Evolutionary conservation across 805 yeast species (phyloP), one percentile per base, ranked within the genome.

Genomic region (Candida endomychidarum): DNA sequence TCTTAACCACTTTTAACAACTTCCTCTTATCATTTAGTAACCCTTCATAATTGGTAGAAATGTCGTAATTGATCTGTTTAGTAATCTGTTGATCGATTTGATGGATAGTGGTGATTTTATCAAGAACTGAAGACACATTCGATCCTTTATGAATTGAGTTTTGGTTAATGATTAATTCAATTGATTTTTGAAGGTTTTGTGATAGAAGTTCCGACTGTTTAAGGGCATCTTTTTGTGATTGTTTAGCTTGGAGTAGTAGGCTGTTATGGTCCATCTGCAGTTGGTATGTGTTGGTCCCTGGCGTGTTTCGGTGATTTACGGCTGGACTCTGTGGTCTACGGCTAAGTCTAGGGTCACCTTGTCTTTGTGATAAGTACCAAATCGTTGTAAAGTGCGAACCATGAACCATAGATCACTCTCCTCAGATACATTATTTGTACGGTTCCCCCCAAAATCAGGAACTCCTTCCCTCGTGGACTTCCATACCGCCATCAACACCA

Each of bases 101-200:
- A 35, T 66, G 72, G 5, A 69, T 63, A 7, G 73, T 67, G 11
- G 70, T 56, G 25, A 67, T 65, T 46, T 67, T 68, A 33, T 61
- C 69, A 5, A 65, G 36, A 5, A 58, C 46, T 8, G 49, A 37
- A 2, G 53, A 40, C 4, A 48, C 47, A 27, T 47, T 45, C 6
- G 29, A 30, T 8, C 25, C n/a, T 18, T 21, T 19, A 20, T 21
- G 25, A 15, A 5, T 20, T 3, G 35, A 32, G 14, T 32, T 32
- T 21, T 32, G 35, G 10, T 6, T 22, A 8, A 32, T 8, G 3
- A 32, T 32, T 7, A 15, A 32, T 22, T 32, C 35, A 8, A 32
- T 12, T 18, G 35, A 32, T 12, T 32, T 32, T 10, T 45, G 42
- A 12, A 68, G 43, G 34, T 62, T 67, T 18, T 50, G 51, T 4